These are phyloP conservation scores for Nannizziopsis barbatae DNA, from an alignment of 2,329 filamentous ascomycete genomes.

Conservation along the genomic window DNA sequence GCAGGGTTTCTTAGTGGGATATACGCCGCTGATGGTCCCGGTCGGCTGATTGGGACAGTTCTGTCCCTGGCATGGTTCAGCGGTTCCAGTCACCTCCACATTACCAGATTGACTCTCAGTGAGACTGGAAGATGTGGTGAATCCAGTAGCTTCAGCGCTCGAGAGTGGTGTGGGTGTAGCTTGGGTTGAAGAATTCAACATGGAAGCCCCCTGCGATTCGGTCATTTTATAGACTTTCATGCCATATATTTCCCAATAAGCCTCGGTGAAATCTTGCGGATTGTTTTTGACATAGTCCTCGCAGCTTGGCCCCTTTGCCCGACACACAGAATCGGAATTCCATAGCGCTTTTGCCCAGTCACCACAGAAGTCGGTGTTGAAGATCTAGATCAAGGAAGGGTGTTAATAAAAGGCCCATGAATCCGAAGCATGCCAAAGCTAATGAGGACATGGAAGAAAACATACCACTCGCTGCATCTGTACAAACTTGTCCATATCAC, in stretches of 20 bases:
- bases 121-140: background rate
- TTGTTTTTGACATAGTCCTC: slow-evolving; percentile 57
- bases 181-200: slow-evolving; percentile 32
- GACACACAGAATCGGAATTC: slow-evolving; percentile 45
- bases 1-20: background rate
- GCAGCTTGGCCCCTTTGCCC: slow-evolving; percentile 50
- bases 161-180: background rate
- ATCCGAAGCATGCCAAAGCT: background rate
- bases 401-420: background rate
- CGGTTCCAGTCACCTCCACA: background rate
- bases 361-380: slow-evolving; percentile 73
- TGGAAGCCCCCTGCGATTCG: background rate
- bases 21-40: background rate
- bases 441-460: background rate
- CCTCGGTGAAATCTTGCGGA: slow-evolving; percentile 55
- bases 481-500: slow-evolving; percentile 62
- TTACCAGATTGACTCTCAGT: background rate
- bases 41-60: background rate
- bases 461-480: slow-evolving; percentile 54
- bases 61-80: background rate
- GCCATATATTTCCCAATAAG: slow-evolving; percentile 64
- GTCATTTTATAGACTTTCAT: slow-evolving; percentile 49
- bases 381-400: slow-evolving; percentile 23
- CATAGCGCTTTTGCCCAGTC: slow-evolving; percentile 67
- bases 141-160: background rate